A percentile compares a stretch with the other conserved stretches of the same genome.
Evolutionary conservation across 176 grass and related monocot genomes (phyloP).

Genomic region (Oryza rufipogon): DNA sequence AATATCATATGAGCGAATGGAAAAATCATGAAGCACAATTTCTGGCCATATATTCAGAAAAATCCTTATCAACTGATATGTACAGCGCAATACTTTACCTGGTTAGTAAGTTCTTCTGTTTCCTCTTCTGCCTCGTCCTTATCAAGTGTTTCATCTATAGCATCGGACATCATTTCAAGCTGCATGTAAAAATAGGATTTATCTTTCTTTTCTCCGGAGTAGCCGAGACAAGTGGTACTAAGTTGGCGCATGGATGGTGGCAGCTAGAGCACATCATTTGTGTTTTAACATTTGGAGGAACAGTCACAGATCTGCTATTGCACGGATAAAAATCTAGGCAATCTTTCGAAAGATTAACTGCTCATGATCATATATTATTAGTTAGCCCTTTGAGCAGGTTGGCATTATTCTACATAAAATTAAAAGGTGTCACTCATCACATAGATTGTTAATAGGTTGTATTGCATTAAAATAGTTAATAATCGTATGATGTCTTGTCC

Average conservation of each 20-base stretch:
- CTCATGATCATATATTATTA: neutral
- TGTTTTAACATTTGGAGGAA: neutral
- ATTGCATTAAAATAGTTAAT: no score
- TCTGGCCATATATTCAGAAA: neutral
- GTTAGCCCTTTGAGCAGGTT: neutral
- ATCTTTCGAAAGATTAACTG: neutral
- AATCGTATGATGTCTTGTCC: neutral
- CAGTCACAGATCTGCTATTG: neutral
- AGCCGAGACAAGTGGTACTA: neutral
- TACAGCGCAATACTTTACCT: constrained; percentile 54
- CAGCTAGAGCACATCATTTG: neutral
- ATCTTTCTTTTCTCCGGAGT: constrained; percentile 3
- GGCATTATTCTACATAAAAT: constrained; percentile 12
- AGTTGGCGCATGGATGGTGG: neutral
- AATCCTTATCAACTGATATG: constrained; percentile 4
- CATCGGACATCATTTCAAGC: constrained; percentile 99
- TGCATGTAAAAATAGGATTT: constrained; percentile 42
- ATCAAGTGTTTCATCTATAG: constrained; percentile 92
- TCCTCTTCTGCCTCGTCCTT: constrained; percentile 99
- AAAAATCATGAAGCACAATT: constrained; percentile 13
- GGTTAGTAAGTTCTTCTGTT: constrained; percentile 98
- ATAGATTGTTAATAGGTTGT: neutral
- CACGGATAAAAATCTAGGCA: neutral
- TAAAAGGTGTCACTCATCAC: neutral
- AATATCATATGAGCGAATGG: neutral